Evolutionary conservation across 176 grass and related monocot species (phyloP).

Genomic region (Cenchrus fungigraminus): DNA sequence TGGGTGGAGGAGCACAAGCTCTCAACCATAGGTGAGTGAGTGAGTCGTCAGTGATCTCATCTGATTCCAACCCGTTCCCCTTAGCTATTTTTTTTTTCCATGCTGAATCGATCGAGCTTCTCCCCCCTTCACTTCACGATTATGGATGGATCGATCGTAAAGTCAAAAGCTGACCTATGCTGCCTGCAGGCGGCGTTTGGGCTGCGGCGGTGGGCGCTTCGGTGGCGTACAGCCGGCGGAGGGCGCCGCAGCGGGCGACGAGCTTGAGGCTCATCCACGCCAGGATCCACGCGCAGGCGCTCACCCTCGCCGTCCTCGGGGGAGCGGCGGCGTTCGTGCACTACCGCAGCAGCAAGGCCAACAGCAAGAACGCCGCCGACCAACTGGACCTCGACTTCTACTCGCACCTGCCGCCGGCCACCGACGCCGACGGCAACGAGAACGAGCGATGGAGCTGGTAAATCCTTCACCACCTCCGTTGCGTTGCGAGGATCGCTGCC

Average conservation of each 20-base stretch:
- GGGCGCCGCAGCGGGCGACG: constrained; percentile 28
- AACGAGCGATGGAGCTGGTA: constrained; percentile 71
- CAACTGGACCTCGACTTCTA: constrained; percentile 39
- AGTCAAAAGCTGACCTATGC: no score
- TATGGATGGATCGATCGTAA: no score
- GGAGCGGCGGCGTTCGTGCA: constrained; percentile 11
- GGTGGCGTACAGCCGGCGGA: constrained; percentile 51
- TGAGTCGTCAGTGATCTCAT: no score
- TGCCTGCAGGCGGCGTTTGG: constrained; percentile 54
- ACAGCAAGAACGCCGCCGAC: no score
- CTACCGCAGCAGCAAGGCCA: background rate
- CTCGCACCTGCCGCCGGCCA: constrained; percentile 51
- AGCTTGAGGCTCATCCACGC: background rate
- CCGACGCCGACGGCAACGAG: constrained; percentile 47
- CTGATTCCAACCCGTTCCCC: no score
- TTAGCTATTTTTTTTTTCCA: no score
- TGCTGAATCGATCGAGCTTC: no score
- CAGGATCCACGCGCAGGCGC: constrained; percentile 68
- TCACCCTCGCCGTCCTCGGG: background rate
- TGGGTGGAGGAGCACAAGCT: constrained; percentile 90
- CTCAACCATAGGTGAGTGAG: constrained; percentile 46
- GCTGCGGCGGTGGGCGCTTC: constrained; percentile 65
- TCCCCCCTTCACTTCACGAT: no score
- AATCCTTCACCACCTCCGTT: no score
- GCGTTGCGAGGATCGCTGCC: no score